Evolutionary conservation across 345 rosid species (phyloP).

Genomic region (Excoecaria cochinchinensis): DNA sequence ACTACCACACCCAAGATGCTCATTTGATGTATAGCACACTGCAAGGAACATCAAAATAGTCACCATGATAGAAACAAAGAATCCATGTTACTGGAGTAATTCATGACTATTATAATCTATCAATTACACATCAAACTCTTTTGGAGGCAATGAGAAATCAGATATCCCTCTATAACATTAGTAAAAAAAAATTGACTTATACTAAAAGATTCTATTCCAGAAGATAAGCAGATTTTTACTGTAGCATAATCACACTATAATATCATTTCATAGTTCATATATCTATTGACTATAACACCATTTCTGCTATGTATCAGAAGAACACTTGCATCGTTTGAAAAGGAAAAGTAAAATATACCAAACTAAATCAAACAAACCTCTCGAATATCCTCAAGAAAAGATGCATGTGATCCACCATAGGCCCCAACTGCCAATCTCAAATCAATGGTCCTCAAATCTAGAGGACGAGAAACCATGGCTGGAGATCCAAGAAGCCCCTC

Average conservation of each 20-base stretch:
- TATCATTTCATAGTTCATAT: neutral
- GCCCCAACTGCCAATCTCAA: slow-evolving; percentile 89
- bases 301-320: slow-evolving; percentile 1
- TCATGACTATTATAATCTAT: neutral
- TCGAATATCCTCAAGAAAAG: slow-evolving; percentile 91
- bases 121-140: neutral
- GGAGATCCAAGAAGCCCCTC: slow-evolving; percentile 98
- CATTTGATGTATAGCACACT: neutral
- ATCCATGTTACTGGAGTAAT: neutral
- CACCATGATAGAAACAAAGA: neutral
- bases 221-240: slow-evolving; percentile 2
- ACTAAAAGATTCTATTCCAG: neutral
- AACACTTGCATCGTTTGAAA: neutral
- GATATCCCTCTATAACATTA: neutral
- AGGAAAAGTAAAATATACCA: slow-evolving; percentile 11
- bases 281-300: neutral
- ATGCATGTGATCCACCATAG: slow-evolving; percentile 78
- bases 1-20: neutral
- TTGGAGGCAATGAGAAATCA: neutral
- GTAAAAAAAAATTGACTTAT: neutral
- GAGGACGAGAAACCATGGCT: slow-evolving; percentile 90
- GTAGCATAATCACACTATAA: slow-evolving; percentile 3
- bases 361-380: slow-evolving; percentile 53
- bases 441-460: slow-evolving; percentile 96
- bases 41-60: neutral